Evolutionary conservation across 176 grass and related monocot genomes (phyloP).

Genomic region (Sorghum bicolor): DNA sequence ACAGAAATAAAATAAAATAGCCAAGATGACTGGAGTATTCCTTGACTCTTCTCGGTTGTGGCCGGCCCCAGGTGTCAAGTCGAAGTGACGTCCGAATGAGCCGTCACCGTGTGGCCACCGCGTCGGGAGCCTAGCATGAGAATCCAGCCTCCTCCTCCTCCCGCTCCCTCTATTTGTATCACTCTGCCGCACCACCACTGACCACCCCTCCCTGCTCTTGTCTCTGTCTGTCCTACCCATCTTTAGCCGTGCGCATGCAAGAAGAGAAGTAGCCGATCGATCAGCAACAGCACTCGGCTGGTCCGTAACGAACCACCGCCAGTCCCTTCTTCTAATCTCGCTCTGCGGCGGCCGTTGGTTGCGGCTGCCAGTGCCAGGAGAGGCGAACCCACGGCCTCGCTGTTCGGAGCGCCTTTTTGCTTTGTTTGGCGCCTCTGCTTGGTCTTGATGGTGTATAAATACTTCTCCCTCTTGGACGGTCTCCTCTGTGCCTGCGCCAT

Average conservation of each 20-base stretch:
- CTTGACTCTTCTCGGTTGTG: not conserved
- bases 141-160: not conserved
- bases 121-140: too few relatives aligned
- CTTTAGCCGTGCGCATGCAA: not conserved
- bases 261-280: not conserved
- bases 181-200: not conserved
- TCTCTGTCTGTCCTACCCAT: not conserved
- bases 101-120: not conserved
- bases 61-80: not conserved
- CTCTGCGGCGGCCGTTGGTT: not conserved
- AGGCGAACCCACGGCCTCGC: not conserved
- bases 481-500: not conserved
- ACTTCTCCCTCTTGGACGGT: not conserved
- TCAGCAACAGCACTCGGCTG: not conserved
- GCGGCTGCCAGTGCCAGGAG: not conserved
- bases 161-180: not conserved
- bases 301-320: not conserved
- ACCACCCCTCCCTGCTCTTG: not conserved
- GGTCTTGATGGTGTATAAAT: not conserved
- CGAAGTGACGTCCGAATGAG: not conserved
- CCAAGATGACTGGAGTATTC: not conserved
- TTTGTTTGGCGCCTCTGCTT: not conserved
- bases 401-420: not conserved
- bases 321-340: too few relatives aligned
- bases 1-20: not conserved